Evolutionary conservation across 169 alveolate species (phyloP), one percentile per base, ranked within the genome.

Genomic region (Toxoplasma gondii): DNA sequence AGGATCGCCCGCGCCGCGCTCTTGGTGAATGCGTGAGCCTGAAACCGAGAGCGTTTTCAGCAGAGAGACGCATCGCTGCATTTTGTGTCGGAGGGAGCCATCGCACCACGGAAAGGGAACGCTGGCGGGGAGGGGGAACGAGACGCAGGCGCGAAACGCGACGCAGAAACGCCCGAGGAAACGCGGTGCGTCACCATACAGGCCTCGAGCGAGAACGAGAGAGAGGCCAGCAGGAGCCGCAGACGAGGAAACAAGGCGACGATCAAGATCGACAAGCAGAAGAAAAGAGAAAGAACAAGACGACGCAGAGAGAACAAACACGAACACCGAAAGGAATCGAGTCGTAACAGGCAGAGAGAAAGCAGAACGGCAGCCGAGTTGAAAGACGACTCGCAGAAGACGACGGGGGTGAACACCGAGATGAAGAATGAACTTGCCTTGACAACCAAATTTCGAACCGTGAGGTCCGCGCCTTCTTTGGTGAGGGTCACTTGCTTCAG

Each of bases 11-110:
- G 86, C 67, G 95, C 95, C 2, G 95, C 95, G 22, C 45, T 17
- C 58, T 41, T 31, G 34, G 95, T 83, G 88, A 64, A 93, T 34
- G 95, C 84, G 74, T 93, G 95, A 29, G 95, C 95, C 95, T 92
- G 91, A 1, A 70, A n/a, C 74, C 4, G 74, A 64, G 74, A 64
- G 22, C 74, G 74, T 19, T 12, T 12, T 12, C 27, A 53, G 24
- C 31, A 27, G 24, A 64, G 74, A 16, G 7, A 64, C 34, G 74
- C 74, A 31, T 4, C 31, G 74, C 9, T 1, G 29, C 31, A 10
- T 7, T 31, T 16, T 27, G 74, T 16, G 31, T 19, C n/a, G 74
- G n/a, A 12, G 58, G 58, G 58, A 49, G 58, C 12, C 58, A 7
- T 49, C 58, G 4, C 58, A 12, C 4, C 22, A 12, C 58, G 12